phyloP scores from a whole-genome alignment of 345 rosid genomes.

The Chamaenerion angustifolium region DNA sequence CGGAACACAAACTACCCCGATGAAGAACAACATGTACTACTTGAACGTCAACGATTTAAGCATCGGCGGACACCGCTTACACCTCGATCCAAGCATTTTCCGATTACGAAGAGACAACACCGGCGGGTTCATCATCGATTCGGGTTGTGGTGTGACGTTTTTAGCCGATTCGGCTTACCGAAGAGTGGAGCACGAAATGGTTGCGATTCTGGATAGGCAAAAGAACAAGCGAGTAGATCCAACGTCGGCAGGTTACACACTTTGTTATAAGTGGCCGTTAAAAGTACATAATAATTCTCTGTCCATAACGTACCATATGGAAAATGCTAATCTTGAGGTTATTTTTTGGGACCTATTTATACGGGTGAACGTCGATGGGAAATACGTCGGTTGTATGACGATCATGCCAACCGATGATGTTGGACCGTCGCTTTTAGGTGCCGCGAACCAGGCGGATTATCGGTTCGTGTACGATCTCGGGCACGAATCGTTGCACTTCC shows the following conservation, averaged over 20 bases:
- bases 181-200: background rate
- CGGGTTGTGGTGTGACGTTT: background rate
- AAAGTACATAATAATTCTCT: background rate
- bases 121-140: constrained; percentile 6
- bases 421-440: constrained; percentile 1
- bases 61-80: background rate
- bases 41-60: background rate
- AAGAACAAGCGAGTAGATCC: background rate
- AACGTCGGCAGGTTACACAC: background rate
- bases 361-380: background rate
- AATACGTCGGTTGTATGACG: background rate
- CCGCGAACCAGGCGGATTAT: constrained; percentile 3
- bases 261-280: background rate
- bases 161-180: background rate
- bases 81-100: constrained; percentile 2
- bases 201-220: too few species aligned
- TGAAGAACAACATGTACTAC: background rate
- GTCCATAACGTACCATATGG: background rate
- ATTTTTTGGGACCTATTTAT: background rate
- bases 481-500: background rate
- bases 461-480: constrained; percentile 3
- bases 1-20: background rate
- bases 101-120: background rate
- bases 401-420: background rate
- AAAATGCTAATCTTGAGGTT: background rate